These are phyloP conservation scores for Silene coronaria DNA, from an alignment of 179 eudicot genomes.

Conservation along the genomic window DNA sequence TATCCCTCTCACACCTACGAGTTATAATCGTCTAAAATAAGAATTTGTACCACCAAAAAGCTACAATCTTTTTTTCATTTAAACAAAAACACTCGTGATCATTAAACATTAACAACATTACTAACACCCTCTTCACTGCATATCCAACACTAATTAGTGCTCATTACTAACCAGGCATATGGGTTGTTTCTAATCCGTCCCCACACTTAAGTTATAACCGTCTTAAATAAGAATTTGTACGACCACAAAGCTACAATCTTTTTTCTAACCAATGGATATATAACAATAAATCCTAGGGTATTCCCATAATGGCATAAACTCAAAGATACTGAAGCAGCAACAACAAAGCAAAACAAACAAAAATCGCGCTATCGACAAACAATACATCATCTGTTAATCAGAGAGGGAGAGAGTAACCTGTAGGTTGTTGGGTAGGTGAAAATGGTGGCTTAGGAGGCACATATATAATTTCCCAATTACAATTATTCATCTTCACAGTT, in stretches of 20 bases:
- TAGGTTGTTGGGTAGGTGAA: constrained; percentile 49
- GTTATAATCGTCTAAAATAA: too few relatives aligned
- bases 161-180: neutral
- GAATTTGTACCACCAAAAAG: too few relatives aligned
- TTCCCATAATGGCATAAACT: neutral
- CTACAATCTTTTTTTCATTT: too few relatives aligned
- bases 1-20: neutral
- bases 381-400: neutral
- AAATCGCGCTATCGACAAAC: constrained; percentile 1
- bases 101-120: too few relatives aligned
- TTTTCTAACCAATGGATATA: neutral
- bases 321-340: neutral
- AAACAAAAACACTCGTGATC: too few relatives aligned
- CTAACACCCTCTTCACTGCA: too few relatives aligned
- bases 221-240: too few relatives aligned
- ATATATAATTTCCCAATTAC: constrained; percentile 45
- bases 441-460: constrained; percentile 42
- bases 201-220: too few relatives aligned
- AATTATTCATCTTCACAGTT: constrained; percentile 20
- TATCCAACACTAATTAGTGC: too few relatives aligned
- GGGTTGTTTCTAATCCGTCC: neutral
- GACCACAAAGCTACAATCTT: too few relatives aligned
- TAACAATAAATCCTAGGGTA: neutral
- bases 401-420: constrained; percentile 27
- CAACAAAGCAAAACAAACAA: neutral